These are phyloP conservation scores for Colletotrichum endophyticum DNA, from an alignment of 2,329 filamentous ascomycete species.

Conservation along the genomic window DNA sequence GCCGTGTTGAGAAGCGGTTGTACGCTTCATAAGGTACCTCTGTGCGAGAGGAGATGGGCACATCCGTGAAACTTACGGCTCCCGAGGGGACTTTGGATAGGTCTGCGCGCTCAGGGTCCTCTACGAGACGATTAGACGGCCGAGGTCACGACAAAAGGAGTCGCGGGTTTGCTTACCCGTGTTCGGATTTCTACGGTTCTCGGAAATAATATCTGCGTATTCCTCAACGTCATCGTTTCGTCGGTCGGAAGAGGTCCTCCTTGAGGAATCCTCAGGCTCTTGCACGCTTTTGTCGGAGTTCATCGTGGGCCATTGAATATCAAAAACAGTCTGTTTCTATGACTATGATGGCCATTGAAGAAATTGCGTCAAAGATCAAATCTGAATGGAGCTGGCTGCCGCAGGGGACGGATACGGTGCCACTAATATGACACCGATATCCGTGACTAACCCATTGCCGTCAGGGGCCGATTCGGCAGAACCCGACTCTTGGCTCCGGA, in stretches of 20 bases:
- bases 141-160: neutral
- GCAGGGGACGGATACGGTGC: neutral
- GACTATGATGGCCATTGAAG: neutral
- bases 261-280: neutral
- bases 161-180: neutral
- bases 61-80: constrained; percentile 4
- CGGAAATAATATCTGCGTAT: constrained; percentile 6
- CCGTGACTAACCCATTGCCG: neutral
- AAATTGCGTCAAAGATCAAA: neutral
- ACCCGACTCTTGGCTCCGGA: neutral
- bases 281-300: neutral
- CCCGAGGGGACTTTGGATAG: constrained; percentile 7
- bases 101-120: neutral
- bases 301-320: neutral
- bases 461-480: constrained; percentile 2
- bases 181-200: neutral
- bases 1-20: constrained; percentile 62
- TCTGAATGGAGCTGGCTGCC: neutral
- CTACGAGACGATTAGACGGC: neutral
- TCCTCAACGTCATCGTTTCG: constrained; percentile 1
- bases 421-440: neutral
- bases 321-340: neutral
- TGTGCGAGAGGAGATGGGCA: neutral
- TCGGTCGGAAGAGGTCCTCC: neutral
- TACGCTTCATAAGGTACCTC: constrained; percentile 64